Evolutionary conservation across 805 yeast species (phyloP).

Genomic region (Metschnikowia lunata): DNA sequence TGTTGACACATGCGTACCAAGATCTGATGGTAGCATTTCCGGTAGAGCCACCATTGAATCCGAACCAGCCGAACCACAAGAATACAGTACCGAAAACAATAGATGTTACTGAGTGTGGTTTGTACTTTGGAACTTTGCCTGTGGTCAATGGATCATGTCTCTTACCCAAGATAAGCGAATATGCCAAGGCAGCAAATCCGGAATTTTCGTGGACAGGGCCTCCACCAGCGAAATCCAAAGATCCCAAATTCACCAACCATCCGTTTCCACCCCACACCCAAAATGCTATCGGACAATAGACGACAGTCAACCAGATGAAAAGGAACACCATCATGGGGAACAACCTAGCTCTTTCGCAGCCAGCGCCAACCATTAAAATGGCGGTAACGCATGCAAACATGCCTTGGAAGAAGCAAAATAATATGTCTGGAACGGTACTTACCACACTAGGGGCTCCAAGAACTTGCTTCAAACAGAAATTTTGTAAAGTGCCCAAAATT

Average conservation of each 20-base stretch:
- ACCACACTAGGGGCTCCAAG: conserved; percentile 75
- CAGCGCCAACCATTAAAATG: conserved; percentile 94
- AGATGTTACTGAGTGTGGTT: conserved; percentile 88
- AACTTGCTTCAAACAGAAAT: conserved; percentile 76
- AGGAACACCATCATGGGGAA: conserved; percentile 95
- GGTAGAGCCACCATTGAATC: conserved; percentile 97
- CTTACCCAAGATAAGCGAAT: conserved; percentile 87
- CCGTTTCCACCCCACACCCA: conserved; percentile 98
- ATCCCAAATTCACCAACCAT: conserved; percentile 81
- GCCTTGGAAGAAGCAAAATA: conserved; percentile 89
- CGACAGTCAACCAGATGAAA: conserved; percentile 91
- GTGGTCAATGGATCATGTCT: conserved; percentile 77
- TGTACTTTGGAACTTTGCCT: conserved; percentile 76
- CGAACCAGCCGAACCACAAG: conserved; percentile 99
- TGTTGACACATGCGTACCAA: conserved; percentile 89
- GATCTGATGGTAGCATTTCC: conserved; percentile 92
- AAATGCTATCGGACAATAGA: conserved; percentile 92
- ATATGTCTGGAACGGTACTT: conserved; percentile 77
- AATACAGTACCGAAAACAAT: conserved; percentile 91
- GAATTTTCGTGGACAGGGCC: conserved; percentile 96
- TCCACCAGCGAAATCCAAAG: conserved; percentile 96
- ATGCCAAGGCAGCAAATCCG: conserved; percentile 92
- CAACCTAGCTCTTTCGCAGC: conserved; percentile 93
- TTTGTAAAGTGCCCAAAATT: conserved; percentile 76
- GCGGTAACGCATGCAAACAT: conserved; percentile 96